phyloP scores from a whole-genome alignment of 164 flowering plant species.

The Magnolia kwangsiensis region DNA sequence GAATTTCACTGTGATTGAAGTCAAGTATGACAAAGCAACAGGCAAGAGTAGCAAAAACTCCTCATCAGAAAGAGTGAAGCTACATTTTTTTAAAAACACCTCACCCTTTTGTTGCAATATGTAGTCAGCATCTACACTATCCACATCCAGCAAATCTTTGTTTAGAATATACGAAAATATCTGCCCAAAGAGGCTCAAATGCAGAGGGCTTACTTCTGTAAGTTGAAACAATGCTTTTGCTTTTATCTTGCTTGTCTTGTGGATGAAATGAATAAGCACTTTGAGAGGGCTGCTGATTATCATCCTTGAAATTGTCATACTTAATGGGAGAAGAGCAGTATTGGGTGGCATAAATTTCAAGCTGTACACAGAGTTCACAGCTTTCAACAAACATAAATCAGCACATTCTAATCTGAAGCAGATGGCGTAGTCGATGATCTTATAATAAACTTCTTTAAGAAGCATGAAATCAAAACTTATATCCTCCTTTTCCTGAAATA shows the following conservation, averaged over 20 bases:
- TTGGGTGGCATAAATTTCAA: slow-evolving; percentile 27
- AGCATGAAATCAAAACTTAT: slow-evolving; percentile 17
- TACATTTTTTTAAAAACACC: slow-evolving; percentile 12
- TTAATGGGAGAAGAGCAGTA: slow-evolving; percentile 31
- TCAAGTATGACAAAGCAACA: slow-evolving; percentile 49
- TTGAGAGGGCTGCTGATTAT: slow-evolving; percentile 50
- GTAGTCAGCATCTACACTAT: background rate
- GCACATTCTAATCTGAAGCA: slow-evolving; percentile 39
- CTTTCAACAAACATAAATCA: slow-evolving; percentile 65
- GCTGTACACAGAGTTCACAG: slow-evolving; percentile 30
- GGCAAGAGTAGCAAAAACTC: slow-evolving; percentile 77
- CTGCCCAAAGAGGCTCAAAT: slow-evolving; percentile 59
- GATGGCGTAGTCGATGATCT: slow-evolving; percentile 36
- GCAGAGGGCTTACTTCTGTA: slow-evolving; percentile 59
- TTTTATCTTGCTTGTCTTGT: slow-evolving; percentile 35
- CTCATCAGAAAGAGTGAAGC: slow-evolving; percentile 36
- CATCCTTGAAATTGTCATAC: slow-evolving; percentile 42
- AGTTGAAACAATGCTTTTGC: slow-evolving; percentile 52
- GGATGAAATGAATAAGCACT: slow-evolving; percentile 51
- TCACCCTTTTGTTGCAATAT: slow-evolving; percentile 6
- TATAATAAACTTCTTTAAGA: slow-evolving; percentile 47
- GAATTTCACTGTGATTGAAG: slow-evolving; percentile 30
- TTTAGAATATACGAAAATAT: slow-evolving; percentile 29
- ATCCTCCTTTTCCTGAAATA: slow-evolving; percentile 37
- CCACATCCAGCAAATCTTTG: slow-evolving; percentile 5